Evolutionary conservation across 2,329 filamentous ascomycete species (phyloP).

Genomic region (Alternaria conjuncta): DNA sequence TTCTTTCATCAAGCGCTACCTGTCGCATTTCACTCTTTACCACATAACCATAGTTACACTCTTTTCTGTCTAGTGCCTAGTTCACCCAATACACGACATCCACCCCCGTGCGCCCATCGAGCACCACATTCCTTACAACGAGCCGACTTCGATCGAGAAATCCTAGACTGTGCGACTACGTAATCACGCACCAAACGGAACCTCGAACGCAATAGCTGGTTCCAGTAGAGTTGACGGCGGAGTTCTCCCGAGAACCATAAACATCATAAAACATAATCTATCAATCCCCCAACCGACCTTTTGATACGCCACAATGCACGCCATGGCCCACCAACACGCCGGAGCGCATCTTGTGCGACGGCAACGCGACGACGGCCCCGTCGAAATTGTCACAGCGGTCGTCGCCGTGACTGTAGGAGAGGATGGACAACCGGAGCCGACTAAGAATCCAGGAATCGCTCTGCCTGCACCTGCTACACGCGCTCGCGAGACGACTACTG

Average conservation of each 20-base stretch:
- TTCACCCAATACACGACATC: slow-evolving; percentile 31
- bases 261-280: neutral
- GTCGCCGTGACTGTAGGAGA: slow-evolving; percentile 61
- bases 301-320: slow-evolving; percentile 14
- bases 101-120: slow-evolving; percentile 20
- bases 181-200: slow-evolving; percentile 25
- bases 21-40: slow-evolving; percentile 45
- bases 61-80: slow-evolving; percentile 43
- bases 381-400: slow-evolving; percentile 42
- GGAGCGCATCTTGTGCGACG: slow-evolving; percentile 39
- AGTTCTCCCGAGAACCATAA: neutral
- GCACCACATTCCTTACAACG: slow-evolving; percentile 40
- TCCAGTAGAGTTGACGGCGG: slow-evolving; percentile 1
- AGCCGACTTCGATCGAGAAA: slow-evolving; percentile 19
- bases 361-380: slow-evolving; percentile 26
- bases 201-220: slow-evolving; percentile 16
- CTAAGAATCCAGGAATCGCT: slow-evolving; percentile 10
- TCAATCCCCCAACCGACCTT: neutral
- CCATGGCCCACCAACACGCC: slow-evolving; percentile 34
- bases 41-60: slow-evolving; percentile 28
- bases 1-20: slow-evolving; percentile 47
- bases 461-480: slow-evolving; percentile 30
- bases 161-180: slow-evolving; percentile 27
- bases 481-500: slow-evolving; percentile 19
- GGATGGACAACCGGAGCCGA: slow-evolving; percentile 51